phyloP scores from a whole-genome alignment of 2,329 filamentous ascomycete species.

The Fusarium sp. region DNA sequence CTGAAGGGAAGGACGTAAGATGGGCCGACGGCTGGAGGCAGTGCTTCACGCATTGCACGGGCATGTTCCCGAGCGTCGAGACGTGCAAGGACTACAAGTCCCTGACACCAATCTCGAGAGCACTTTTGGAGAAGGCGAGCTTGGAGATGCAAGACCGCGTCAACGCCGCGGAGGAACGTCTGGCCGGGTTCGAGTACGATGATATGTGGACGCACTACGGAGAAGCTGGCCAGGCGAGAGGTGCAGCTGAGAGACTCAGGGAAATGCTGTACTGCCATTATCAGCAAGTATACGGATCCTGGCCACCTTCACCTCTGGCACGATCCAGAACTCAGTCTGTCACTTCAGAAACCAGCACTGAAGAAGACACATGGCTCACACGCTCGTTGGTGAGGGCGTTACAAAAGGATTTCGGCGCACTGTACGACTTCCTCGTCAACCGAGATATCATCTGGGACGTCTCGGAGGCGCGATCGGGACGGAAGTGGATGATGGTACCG shows the following conservation, averaged over 20 bases:
- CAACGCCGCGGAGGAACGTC: slow-evolving; percentile 69
- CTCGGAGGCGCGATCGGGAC: slow-evolving; percentile 67
- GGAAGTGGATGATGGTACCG: slow-evolving; percentile 73
- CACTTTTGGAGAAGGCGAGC: slow-evolving; percentile 69
- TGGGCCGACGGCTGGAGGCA: slow-evolving; percentile 77
- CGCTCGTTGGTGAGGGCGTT: slow-evolving; percentile 65
- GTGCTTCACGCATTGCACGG: slow-evolving; percentile 73
- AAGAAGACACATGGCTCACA: slow-evolving; percentile 68
- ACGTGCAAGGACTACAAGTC: slow-evolving; percentile 64
- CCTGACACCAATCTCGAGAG: slow-evolving; percentile 70
- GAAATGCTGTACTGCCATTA: slow-evolving; percentile 71
- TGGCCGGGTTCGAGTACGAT: slow-evolving; percentile 68
- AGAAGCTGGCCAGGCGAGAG: slow-evolving; percentile 59
- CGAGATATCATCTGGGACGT: slow-evolving; percentile 73
- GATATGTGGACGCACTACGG: slow-evolving; percentile 69
- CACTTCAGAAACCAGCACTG: slow-evolving; percentile 42
- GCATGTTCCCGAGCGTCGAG: slow-evolving; percentile 68
- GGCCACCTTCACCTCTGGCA: slow-evolving; percentile 69
- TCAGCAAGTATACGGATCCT: slow-evolving; percentile 64
- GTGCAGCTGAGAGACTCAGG: slow-evolving; percentile 68
- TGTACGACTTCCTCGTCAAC: slow-evolving; percentile 78
- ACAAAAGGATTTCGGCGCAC: slow-evolving; percentile 73
- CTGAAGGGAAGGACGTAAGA: slow-evolving; percentile 68
- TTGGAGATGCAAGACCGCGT: slow-evolving; percentile 72
- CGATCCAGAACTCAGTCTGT: slow-evolving; percentile 1